Percentiles rank a stretch among this genome's conserved stretches.
Evolutionary conservation across 192 early-diverging fungal species (phyloP).

Genomic region (Coemansia sp.): DNA sequence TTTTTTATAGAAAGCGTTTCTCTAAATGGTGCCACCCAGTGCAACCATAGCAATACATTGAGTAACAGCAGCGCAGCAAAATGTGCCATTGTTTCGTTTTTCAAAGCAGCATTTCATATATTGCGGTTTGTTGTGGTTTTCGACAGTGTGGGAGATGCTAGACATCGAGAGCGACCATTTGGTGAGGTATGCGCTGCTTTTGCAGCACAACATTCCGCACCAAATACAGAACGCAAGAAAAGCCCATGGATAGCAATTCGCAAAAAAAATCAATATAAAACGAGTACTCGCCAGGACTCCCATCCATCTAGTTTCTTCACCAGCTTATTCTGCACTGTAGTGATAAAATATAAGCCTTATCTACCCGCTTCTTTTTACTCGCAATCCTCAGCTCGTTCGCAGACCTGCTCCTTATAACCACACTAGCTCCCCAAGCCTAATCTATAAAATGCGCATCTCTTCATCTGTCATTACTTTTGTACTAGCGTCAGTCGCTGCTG

Average conservation of each 20-base stretch:
- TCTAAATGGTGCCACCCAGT: not conserved
- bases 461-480: constrained; percentile 27
- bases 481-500: constrained; percentile 27
- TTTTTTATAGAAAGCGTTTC: not conserved
- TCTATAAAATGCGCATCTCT: constrained; percentile 32
- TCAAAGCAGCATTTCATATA: constrained; percentile 1
- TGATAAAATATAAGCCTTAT: constrained; percentile 16
- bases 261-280: not conserved
- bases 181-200: too few species aligned
- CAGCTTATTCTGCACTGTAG: constrained; percentile 15
- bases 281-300: not conserved
- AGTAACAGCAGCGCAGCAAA: not conserved
- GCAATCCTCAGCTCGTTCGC: not conserved
- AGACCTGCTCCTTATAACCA: not conserved
- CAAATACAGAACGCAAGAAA: not conserved
- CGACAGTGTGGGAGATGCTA: not conserved
- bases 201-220: too few species aligned
- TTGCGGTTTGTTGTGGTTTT: constrained; percentile 5
- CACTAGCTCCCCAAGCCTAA: not conserved
- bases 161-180: too few species aligned
- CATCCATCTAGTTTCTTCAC: not conserved
- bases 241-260: not conserved
- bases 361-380: constrained; percentile 1
- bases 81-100: not conserved
- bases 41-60: not conserved